Evolutionary conservation across 257 asterid species (phyloP).

Genomic region (Nicotiana benthamiana): DNA sequence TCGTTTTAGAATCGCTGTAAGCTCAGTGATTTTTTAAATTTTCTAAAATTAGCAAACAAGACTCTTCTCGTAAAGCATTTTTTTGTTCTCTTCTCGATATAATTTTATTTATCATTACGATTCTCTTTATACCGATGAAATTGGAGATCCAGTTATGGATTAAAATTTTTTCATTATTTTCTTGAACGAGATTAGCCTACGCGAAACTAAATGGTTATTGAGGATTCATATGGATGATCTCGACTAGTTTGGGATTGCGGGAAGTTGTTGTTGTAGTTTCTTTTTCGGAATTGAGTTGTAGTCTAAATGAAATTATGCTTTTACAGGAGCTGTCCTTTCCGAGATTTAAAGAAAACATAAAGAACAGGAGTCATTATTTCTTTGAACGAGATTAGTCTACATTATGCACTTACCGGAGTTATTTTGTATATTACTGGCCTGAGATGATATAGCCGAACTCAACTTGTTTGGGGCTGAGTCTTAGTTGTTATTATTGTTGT

Average conservation of each 20-base stretch:
- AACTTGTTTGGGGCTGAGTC: background rate
- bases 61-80: background rate
- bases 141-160: background rate
- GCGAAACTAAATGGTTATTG: background rate
- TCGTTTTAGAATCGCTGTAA: background rate
- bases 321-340: too few species aligned
- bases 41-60: background rate
- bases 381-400: too few species aligned
- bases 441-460: too few species aligned
- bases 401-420: too few species aligned
- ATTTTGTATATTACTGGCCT: too few species aligned
- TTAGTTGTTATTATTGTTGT: background rate
- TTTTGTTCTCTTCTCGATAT: background rate
- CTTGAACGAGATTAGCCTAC: background rate
- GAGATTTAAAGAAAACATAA: too few species aligned
- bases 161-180: background rate
- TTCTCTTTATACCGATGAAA: background rate
- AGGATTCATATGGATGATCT: background rate
- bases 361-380: too few species aligned
- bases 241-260: background rate
- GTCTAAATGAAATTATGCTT: too few species aligned
- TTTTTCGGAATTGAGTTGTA: too few species aligned
- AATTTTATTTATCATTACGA: background rate
- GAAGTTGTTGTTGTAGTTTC: background rate
- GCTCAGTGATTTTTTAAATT: background rate